A percentile compares a stretch with the other conserved stretches of the same genome.
Conservation (phyloP, 768 basidiomycete species). For the Hortiboletus campestris region DNA sequence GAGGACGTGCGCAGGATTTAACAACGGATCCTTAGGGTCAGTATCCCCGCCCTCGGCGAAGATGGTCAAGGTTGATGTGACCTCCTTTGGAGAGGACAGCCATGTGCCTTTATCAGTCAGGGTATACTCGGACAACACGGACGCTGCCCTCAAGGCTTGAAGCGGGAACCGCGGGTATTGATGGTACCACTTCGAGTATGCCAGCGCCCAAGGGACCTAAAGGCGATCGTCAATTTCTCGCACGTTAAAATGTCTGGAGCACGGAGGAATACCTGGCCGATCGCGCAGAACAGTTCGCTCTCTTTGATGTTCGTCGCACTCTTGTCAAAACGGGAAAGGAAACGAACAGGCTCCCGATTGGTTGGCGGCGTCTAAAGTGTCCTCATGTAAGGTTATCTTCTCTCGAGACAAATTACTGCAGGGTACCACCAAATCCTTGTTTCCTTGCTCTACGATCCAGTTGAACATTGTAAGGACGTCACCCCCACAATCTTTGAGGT, state of each 20-base stretch:
- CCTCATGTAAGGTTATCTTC: neutral
- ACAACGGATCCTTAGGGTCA: constrained; percentile 36
- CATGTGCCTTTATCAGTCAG: constrained; percentile 51
- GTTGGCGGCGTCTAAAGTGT: constrained; percentile 25
- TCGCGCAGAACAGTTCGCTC: constrained; percentile 44
- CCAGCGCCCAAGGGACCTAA: constrained; percentile 53
- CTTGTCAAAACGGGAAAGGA: constrained; percentile 57
- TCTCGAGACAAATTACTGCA: neutral
- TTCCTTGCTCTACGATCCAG: constrained; percentile 45
- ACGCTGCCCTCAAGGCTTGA: constrained; percentile 47
- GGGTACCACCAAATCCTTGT: constrained; percentile 40
- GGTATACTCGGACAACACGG: constrained; percentile 50
- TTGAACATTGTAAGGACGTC: constrained; percentile 44
- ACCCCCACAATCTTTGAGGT: constrained; percentile 31
- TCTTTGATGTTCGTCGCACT: constrained; percentile 62
- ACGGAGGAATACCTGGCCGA: constrained; percentile 42
- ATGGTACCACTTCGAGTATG: constrained; percentile 58
- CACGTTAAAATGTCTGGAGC: neutral
- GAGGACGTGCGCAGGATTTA: constrained; percentile 50
- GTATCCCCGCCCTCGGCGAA: constrained; percentile 44
- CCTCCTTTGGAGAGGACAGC: constrained; percentile 38
- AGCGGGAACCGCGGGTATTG: constrained; percentile 54
- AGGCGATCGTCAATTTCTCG: neutral
- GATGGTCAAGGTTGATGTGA: constrained; percentile 34
- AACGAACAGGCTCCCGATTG: constrained; percentile 40